phyloP scores from a whole-genome alignment of 1,284 basidiomycete species.

The Clitocybe nebularis region DNA sequence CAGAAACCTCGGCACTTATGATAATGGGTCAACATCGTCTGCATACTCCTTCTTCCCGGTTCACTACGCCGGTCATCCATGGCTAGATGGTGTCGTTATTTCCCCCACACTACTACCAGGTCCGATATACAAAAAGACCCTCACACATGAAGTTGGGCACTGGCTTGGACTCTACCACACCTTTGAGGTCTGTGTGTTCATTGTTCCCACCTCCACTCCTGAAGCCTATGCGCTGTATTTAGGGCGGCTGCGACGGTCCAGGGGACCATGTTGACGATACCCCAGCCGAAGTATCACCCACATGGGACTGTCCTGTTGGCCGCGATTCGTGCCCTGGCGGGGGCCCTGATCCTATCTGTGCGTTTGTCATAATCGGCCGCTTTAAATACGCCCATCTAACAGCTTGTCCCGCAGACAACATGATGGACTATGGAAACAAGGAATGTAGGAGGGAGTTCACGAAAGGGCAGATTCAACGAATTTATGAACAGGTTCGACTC shows the following conservation, averaged over 20 bases:
- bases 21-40: constrained; percentile 32
- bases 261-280: constrained; percentile 43
- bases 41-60: constrained; percentile 48
- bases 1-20: too few species aligned
- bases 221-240: too few species aligned
- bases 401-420: constrained; percentile 16
- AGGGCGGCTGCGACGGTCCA: constrained; percentile 25
- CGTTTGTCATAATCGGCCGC: constrained; percentile 7
- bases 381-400: not conserved
- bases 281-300: constrained; percentile 32
- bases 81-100: constrained; percentile 48
- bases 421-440: constrained; percentile 26
- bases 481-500: constrained; percentile 10
- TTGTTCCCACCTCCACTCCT: too few species aligned
- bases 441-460: constrained; percentile 30
- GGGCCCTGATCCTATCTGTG: constrained; percentile 34
- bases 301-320: constrained; percentile 32
- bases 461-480: constrained; percentile 16
- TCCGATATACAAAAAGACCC: not conserved
- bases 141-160: constrained; percentile 11
- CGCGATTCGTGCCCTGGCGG: constrained; percentile 26
- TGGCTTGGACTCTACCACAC: constrained; percentile 10
- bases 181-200: too few species aligned
- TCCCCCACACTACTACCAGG: constrained; percentile 49
- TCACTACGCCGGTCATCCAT: constrained; percentile 31